A percentile compares a stretch with the other conserved stretches of the same genome.
Evolutionary conservation across 805 yeast genomes (phyloP).

Genomic region (Candida adriatica): DNA sequence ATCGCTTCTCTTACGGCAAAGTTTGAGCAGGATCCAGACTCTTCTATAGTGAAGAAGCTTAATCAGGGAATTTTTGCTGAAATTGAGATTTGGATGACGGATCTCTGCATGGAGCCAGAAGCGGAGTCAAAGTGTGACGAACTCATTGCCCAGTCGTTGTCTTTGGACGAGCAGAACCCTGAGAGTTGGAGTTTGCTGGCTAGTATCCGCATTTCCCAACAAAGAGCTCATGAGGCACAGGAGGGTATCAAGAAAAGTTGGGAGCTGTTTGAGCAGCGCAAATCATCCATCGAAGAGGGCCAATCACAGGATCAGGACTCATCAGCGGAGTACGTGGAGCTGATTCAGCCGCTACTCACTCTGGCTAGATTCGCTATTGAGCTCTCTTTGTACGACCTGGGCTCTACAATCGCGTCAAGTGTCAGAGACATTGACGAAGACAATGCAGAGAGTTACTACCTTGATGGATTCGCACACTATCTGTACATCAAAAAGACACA

Average conservation of each 20-base stretch:
- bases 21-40: slow-evolving; percentile 24
- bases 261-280: slow-evolving; percentile 54
- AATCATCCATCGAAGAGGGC: slow-evolving; percentile 41
- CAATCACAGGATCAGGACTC: slow-evolving; percentile 34
- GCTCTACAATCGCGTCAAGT: slow-evolving; percentile 55
- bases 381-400: slow-evolving; percentile 61
- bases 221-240: slow-evolving; percentile 62
- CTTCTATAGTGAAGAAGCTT: slow-evolving; percentile 47
- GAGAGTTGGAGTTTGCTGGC: slow-evolving; percentile 81
- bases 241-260: slow-evolving; percentile 64
- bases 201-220: slow-evolving; percentile 86
- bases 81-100: slow-evolving; percentile 97
- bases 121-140: slow-evolving; percentile 80
- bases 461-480: slow-evolving; percentile 73
- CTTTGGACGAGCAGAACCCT: slow-evolving; percentile 48
- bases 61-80: slow-evolving; percentile 76
- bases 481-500: slow-evolving; percentile 35
- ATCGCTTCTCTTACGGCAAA: slow-evolving; percentile 41
- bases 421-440: slow-evolving; percentile 79
- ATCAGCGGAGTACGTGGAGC: slow-evolving; percentile 50
- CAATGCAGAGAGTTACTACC: slow-evolving; percentile 72
- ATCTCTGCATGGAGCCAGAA: slow-evolving; percentile 85
- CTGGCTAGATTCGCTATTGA: slow-evolving; percentile 74
- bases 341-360: slow-evolving; percentile 67
- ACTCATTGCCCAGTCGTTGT: slow-evolving; percentile 57